These are phyloP conservation scores for Colletotrichum sansevieriae DNA, from an alignment of 2,329 filamentous ascomycete species.

Conservation along the genomic window DNA sequence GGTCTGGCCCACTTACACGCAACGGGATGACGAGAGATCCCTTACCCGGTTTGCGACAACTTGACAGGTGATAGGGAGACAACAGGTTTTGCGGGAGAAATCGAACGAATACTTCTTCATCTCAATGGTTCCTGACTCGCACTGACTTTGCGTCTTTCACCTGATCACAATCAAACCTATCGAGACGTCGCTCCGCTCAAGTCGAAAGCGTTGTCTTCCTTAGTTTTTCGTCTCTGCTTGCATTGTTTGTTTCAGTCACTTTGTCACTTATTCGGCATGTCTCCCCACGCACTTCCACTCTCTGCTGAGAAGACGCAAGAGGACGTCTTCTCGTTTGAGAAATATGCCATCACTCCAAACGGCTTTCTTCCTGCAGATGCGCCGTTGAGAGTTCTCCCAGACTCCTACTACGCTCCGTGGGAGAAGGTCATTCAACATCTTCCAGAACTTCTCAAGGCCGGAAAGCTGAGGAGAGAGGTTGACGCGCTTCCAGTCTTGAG, in stretches of 20 bases:
- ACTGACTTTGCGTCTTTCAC: constrained; percentile 2
- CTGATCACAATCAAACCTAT: background rate
- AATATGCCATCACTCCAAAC: constrained; percentile 62
- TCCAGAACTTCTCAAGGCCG: constrained; percentile 74
- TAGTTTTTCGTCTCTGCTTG: background rate
- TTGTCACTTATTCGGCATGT: constrained; percentile 50
- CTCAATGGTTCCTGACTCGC: constrained; percentile 24
- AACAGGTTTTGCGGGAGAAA: background rate
- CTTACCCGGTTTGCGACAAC: background rate
- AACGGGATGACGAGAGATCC: constrained; percentile 19
- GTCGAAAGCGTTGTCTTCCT: background rate
- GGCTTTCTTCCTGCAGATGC: constrained; percentile 82
- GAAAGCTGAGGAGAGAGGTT: constrained; percentile 73
- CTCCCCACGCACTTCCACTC: constrained; percentile 55
- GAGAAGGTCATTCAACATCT: constrained; percentile 78
- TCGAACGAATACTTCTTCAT: constrained; percentile 27
- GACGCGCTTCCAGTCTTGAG: constrained; percentile 77
- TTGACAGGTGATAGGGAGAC: constrained; percentile 8
- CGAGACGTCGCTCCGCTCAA: background rate
- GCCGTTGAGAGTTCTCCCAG: constrained; percentile 75
- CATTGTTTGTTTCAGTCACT: background rate
- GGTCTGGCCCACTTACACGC: constrained; percentile 30
- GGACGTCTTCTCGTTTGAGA: constrained; percentile 45
- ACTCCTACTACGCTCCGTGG: constrained; percentile 85
- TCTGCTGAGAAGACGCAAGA: constrained; percentile 31